These are phyloP conservation scores for Tribonema minus DNA, from an alignment of 108 stramenopile genomes.

Conservation along the genomic window DNA sequence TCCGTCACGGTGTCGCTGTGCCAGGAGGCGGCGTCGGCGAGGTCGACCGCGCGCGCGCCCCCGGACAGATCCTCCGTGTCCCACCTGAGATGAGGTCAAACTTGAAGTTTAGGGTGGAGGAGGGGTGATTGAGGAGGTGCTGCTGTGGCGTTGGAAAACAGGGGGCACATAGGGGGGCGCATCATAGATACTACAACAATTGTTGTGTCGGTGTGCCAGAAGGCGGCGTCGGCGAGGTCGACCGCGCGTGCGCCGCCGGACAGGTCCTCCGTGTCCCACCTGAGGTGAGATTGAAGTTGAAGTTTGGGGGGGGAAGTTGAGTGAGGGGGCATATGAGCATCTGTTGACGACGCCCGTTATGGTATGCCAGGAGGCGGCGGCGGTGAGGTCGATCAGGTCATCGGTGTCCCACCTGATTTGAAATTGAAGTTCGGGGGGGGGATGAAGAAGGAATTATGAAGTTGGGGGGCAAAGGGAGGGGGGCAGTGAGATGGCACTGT, in stretches of 20 bases:
- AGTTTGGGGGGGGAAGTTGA: not conserved
- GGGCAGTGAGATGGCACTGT: not conserved
- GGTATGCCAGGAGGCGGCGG: not conserved
- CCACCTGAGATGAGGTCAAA: not conserved
- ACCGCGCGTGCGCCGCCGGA: not conserved
- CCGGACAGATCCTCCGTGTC: not conserved
- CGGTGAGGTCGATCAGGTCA: not conserved
- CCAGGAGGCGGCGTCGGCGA: not conserved
- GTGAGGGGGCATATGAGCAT: not conserved
- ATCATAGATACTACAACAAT: constrained; percentile 29
- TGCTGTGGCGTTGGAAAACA: no score
- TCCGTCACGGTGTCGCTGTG: constrained; percentile 31
- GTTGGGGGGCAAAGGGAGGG: not conserved
- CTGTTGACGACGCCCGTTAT: not conserved
- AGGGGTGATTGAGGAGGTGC: not conserved
- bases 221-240: not conserved
- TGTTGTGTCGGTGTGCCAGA: constrained; percentile 17
- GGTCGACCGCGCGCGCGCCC: not conserved
- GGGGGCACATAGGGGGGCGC: no score
- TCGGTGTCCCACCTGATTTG: not conserved
- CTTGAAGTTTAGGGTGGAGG: not conserved
- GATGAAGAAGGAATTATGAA: not conserved
- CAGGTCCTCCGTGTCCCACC: not conserved
- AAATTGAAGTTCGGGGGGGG: not conserved
- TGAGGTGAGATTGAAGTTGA: not conserved